Base-by-base conservation (phyloP, 106 monocot species). In the Iris macrosiphon region DNA sequence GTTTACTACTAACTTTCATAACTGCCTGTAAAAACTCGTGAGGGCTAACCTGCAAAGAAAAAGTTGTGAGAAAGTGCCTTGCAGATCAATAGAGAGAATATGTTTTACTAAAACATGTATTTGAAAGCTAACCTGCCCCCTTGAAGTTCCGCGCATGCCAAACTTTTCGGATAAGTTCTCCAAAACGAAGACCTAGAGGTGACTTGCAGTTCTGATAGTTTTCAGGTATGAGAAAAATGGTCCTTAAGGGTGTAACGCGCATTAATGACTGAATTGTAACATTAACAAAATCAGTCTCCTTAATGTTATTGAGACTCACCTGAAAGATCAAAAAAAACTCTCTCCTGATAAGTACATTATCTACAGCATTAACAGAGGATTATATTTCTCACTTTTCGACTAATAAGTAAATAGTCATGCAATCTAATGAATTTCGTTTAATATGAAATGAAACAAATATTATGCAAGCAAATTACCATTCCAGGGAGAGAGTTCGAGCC, bases 271-370 rank as follows among this genome's bases (percentile, higher is more conserved):
- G 98, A 62, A 91, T 91, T 28, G 83, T 99, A 29, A 99, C 98
- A 76, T 99, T 99, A 5, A 99, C 87, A 73, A 99, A 99, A 73
- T 99, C 98, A 3, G 98, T 99, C 61, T 99, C 98, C 68, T 92
- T 91, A 18, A 99, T 99, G 67, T 99, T 99, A 50, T 99, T 99
- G 28, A 99, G 81, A 40, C 98, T 91, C n/a, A 99, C 87, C 98
- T 99, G 70, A 49, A 59, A 49, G 46, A 60, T 62, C 5, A 10
- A 10, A 45, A 29, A 28, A 56, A 54, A 39, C 30, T 29, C 29
- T 54, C n/a, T 35, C 34, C 18, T 28, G 19, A 37, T 64, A 30
- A 65, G 18, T 57, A 46, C 23, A 52, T 52, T 52, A 52, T 28
- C 26, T n/a, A 54, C 9, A 34, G 7, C 54, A 24, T 5, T 21